Conservation (phyloP, 345 rosid genomes). For the Aethionema arabicum region DNA sequence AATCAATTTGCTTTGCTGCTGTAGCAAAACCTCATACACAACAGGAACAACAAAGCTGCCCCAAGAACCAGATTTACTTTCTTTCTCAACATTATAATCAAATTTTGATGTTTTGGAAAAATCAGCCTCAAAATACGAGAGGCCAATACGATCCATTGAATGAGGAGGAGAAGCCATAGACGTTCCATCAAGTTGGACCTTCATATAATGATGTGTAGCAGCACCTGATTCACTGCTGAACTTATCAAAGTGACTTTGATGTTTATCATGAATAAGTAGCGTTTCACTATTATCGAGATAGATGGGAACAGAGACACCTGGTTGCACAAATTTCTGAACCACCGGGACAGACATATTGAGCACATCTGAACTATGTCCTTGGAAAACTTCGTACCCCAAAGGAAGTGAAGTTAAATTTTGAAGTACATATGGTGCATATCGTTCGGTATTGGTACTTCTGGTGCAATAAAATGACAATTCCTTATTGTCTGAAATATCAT, state of each 20-base stretch:
- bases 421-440: constrained; percentile 84
- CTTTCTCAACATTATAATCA: constrained; percentile 40
- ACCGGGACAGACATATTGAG: constrained; percentile 44
- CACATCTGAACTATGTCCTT: constrained; percentile 49
- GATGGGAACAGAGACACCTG: constrained; percentile 78
- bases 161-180: constrained; percentile 68
- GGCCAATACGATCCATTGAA: constrained; percentile 92
- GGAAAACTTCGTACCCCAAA: constrained; percentile 59
- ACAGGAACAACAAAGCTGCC: constrained; percentile 81
- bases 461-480: constrained; percentile 39
- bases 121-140: constrained; percentile 81
- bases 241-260: constrained; percentile 53
- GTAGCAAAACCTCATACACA: constrained; percentile 85
- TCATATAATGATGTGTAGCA: constrained; percentile 71
- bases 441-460: constrained; percentile 48
- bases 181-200: constrained; percentile 78
- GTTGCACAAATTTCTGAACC: constrained; percentile 53
- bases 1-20: constrained; percentile 80
- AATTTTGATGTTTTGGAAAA: constrained; percentile 60
- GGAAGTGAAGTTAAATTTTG: constrained; percentile 90
- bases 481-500: constrained; percentile 43
- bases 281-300: constrained; percentile 60
- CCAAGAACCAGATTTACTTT: constrained; percentile 34
- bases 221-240: constrained; percentile 61
- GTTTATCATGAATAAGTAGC: constrained; percentile 51